A percentile compares a stretch with the other conserved stretches of the same genome.
Conservation (phyloP, 1,284 basidiomycete genomes). For the Salmacisia buchloeana region DNA sequence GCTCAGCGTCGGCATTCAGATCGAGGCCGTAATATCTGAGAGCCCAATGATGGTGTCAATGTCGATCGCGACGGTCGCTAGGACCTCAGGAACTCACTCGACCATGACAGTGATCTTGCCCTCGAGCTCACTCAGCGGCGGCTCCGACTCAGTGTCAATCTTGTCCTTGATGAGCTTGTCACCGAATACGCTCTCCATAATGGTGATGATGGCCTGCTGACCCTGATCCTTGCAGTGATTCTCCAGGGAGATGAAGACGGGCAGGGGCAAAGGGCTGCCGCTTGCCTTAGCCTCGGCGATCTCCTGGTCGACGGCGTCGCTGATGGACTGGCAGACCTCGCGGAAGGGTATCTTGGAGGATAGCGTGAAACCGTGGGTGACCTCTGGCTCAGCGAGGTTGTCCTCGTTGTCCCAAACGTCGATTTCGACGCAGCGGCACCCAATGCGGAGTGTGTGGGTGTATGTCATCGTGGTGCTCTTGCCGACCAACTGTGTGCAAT, state of each 20-base stretch:
- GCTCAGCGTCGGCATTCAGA: background rate
- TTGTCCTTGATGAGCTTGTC: slow-evolving; percentile 53
- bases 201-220: slow-evolving; percentile 59
- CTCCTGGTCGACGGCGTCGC: slow-evolving; percentile 20
- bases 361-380: slow-evolving; percentile 57
- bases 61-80: background rate
- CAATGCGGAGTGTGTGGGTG: slow-evolving; percentile 58
- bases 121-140: slow-evolving; percentile 56
- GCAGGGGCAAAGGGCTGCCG: slow-evolving; percentile 32
- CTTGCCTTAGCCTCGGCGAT: slow-evolving; percentile 7
- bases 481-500: slow-evolving; percentile 59
- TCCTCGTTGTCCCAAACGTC: slow-evolving; percentile 60
- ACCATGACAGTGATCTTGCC: slow-evolving; percentile 64
- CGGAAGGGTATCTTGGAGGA: slow-evolving; percentile 32
- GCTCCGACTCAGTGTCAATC: slow-evolving; percentile 28
- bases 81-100: slow-evolving; percentile 16
- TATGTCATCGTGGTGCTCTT: slow-evolving; percentile 59
- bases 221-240: slow-evolving; percentile 59
- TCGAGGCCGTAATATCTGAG: slow-evolving; percentile 2
- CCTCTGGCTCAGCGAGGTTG: slow-evolving; percentile 57
- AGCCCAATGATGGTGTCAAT: background rate
- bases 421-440: slow-evolving; percentile 64
- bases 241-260: slow-evolving; percentile 63
- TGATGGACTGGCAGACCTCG: slow-evolving; percentile 28
- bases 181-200: slow-evolving; percentile 60